These are phyloP conservation scores for Emergomyces orientalis DNA, from an alignment of 2,329 filamentous ascomycete species.

Conservation along the genomic window DNA sequence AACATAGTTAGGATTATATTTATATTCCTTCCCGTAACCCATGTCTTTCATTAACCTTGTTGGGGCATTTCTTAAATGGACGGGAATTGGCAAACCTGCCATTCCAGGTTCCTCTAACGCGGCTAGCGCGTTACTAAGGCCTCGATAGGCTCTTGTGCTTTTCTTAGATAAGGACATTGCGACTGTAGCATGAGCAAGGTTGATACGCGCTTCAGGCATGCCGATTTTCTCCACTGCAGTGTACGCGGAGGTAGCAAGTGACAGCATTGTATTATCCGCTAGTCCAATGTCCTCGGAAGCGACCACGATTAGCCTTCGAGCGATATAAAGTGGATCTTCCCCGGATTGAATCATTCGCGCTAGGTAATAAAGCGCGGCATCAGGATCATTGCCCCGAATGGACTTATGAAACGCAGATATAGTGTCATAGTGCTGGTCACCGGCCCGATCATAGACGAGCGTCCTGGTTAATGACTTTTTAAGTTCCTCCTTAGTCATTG, in stretches of 20 bases:
- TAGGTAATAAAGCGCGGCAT: conserved; percentile 89
- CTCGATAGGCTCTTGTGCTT: conserved; percentile 77
- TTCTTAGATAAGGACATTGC: conserved; percentile 75
- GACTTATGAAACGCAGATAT: conserved; percentile 97
- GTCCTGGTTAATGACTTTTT: conserved; percentile 82
- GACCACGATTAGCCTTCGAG: conserved; percentile 85
- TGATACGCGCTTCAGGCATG: conserved; percentile 89
- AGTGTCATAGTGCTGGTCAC: conserved; percentile 95
- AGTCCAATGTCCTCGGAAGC: conserved; percentile 90
- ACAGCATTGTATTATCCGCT: conserved; percentile 74
- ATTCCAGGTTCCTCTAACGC: conserved; percentile 75
- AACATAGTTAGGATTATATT: conserved; percentile 87
- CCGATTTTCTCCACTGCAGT: conserved; percentile 86
- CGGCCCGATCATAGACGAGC: conserved; percentile 85
- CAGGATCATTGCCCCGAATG: conserved; percentile 73
- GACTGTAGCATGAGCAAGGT: conserved; percentile 76
- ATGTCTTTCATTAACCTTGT: conserved; percentile 88
- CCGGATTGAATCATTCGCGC: conserved; percentile 92
- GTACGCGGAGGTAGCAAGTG: conserved; percentile 76
- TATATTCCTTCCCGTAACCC: conserved; percentile 84
- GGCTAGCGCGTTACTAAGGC: conserved; percentile 66
- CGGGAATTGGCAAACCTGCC: conserved; percentile 69
- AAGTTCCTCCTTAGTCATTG: conserved; percentile 64
- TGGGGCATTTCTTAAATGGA: conserved; percentile 85
- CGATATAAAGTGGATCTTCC: conserved; percentile 87